Evolutionary conservation across 768 basidiomycete genomes (phyloP).

Genomic region (Daedalea quercina): DNA sequence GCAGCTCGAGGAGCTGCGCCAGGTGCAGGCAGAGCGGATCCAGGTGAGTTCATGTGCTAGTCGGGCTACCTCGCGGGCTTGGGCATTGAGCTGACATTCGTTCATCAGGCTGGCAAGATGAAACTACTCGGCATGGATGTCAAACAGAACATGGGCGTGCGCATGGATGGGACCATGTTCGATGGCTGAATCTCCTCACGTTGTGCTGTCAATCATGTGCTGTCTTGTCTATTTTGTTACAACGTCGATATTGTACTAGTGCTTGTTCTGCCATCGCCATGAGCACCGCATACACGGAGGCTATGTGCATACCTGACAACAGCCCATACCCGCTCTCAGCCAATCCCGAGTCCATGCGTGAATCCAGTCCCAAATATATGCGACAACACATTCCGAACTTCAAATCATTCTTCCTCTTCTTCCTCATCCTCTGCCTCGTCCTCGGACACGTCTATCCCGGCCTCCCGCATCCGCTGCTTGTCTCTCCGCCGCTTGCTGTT

Average conservation of each 20-base stretch:
- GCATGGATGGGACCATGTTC: slow-evolving; percentile 73
- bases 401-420: slow-evolving; percentile 20
- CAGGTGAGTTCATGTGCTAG: slow-evolving; percentile 43
- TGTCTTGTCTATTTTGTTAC: background rate
- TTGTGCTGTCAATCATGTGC: background rate
- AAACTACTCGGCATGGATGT: slow-evolving; percentile 85
- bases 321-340: no score
- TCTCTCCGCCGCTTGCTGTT: slow-evolving; percentile 80
- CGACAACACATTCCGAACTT: no score
- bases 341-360: no score
- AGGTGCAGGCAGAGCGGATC: slow-evolving; percentile 78
- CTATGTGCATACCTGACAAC: no score
- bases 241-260: no score
- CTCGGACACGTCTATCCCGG: slow-evolving; percentile 85
- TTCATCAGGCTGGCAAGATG: slow-evolving; percentile 70
- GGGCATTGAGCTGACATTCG: background rate
- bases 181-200: slow-evolving; percentile 29
- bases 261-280: no score
- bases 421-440: slow-evolving; percentile 76
- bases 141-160: slow-evolving; percentile 76
- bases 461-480: slow-evolving; percentile 67
- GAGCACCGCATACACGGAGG: no score
- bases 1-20: slow-evolving; percentile 74
- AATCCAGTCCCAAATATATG: no score
- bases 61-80: no score